Conservation (phyloP, 2,329 filamentous ascomycete species). For the Aspergillus fumigatiaffinis region DNA sequence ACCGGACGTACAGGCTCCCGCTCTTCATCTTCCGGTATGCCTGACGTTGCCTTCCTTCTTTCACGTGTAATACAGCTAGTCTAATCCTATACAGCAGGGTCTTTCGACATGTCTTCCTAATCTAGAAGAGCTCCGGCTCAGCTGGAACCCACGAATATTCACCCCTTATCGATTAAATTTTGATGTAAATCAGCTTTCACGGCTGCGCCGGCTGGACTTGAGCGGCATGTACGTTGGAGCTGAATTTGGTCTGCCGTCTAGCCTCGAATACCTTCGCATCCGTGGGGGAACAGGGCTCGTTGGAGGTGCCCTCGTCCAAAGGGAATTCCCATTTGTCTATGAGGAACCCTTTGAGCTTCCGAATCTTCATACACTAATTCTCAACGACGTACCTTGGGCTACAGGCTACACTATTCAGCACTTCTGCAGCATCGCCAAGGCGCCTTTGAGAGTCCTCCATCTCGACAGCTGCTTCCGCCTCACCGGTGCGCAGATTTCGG, state of each 20-base stretch:
- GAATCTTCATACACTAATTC: constrained; percentile 25
- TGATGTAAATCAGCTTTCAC: constrained; percentile 13
- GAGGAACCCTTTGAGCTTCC: constrained; percentile 15
- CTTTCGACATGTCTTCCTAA: constrained; percentile 21
- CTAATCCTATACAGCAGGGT: constrained; percentile 7
- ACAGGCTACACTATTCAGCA: constrained; percentile 8
- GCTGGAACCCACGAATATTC: constrained; percentile 22
- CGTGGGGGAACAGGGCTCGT: constrained; percentile 14
- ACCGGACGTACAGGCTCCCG: constrained; percentile 10
- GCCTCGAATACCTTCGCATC: constrained; percentile 27
- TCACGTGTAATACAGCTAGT: background rate
- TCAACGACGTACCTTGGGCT: constrained; percentile 26
- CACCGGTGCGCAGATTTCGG: constrained; percentile 7
- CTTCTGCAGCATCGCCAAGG: constrained; percentile 17
- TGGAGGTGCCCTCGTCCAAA: constrained; percentile 1
- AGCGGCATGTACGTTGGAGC: constrained; percentile 20
- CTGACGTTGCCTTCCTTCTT: background rate
- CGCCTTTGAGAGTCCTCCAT: constrained; percentile 22
- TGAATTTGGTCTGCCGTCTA: constrained; percentile 23
- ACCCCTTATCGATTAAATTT: constrained; percentile 15
- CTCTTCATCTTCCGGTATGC: constrained; percentile 16
- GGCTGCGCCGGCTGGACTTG: constrained; percentile 27
- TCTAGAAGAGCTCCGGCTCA: constrained; percentile 30
- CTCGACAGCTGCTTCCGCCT: constrained; percentile 26
- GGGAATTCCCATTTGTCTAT: constrained; percentile 9